phyloP scores from a whole-genome alignment of 1,139 yeast genomes.

The Pichia sorboxylosa region DNA sequence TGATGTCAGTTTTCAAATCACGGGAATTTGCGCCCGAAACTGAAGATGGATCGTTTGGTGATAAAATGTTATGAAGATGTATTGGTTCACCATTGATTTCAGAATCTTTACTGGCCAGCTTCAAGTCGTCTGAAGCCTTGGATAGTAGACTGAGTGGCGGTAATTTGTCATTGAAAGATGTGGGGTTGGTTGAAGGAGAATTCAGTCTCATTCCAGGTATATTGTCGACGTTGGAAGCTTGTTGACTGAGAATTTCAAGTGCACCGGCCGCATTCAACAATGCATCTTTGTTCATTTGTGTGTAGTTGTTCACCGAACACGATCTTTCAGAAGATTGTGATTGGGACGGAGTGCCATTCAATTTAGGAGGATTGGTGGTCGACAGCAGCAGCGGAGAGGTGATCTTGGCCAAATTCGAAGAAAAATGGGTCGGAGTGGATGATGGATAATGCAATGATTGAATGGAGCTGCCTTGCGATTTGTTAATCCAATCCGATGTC shows the following conservation, averaged over 20 bases:
- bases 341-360: constrained; percentile 19
- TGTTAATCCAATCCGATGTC: constrained; percentile 19
- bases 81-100: constrained; percentile 12
- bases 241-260: constrained; percentile 36
- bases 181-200: constrained; percentile 7
- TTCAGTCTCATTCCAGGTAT: constrained; percentile 24
- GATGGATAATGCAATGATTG: constrained; percentile 57
- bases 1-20: no score
- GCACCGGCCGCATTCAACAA: constrained; percentile 42
- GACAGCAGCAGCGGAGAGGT: constrained; percentile 50
- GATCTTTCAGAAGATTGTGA: constrained; percentile 25
- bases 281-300: constrained; percentile 20
- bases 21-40: no score
- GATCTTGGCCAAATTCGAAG: constrained; percentile 49
- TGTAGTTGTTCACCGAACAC: constrained; percentile 12
- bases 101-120: constrained; percentile 6
- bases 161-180: constrained; percentile 10
- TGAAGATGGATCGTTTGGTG: no score
- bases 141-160: constrained; percentile 18
- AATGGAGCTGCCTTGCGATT: constrained; percentile 21
- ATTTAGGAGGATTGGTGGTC: constrained; percentile 26
- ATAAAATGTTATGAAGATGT: constrained; percentile 11
- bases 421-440: constrained; percentile 61
- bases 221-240: constrained; percentile 14
- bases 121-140: no score